phyloP scores from a whole-genome alignment of 2,329 filamentous ascomycete species.

The Anisogramma anomala region DNA sequence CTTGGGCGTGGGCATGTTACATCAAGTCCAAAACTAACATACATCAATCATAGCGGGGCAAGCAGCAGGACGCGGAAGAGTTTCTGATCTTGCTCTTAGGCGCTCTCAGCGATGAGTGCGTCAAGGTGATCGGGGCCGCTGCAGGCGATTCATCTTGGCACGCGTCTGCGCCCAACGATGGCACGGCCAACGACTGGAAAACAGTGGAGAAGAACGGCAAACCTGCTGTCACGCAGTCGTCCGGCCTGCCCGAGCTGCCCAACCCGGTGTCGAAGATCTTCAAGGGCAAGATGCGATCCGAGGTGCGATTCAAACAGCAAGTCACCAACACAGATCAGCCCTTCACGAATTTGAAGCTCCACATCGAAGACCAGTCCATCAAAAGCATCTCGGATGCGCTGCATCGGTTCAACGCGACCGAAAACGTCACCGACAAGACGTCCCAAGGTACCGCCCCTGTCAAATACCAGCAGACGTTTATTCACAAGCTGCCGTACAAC shows the following conservation, averaged over 20 bases:
- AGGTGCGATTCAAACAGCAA: slow-evolving; percentile 78
- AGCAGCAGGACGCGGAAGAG: slow-evolving; percentile 96
- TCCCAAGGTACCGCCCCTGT: slow-evolving; percentile 65
- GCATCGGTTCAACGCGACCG: slow-evolving; percentile 69
- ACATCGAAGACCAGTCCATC: slow-evolving; percentile 79
- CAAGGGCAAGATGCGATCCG: slow-evolving; percentile 79
- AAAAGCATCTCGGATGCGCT: slow-evolving; percentile 88
- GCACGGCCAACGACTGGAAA: slow-evolving; percentile 57
- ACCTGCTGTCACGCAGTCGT: slow-evolving; percentile 72
- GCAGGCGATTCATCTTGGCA: neutral
- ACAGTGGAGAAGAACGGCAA: slow-evolving; percentile 93
- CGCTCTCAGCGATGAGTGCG: slow-evolving; percentile 86
- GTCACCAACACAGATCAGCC: slow-evolving; percentile 86
- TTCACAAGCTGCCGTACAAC: slow-evolving; percentile 81
- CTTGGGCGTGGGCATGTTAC: neutral
- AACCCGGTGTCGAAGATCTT: slow-evolving; percentile 93
- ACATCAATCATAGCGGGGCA: slow-evolving; percentile 55
- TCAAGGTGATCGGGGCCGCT: slow-evolving; percentile 48
- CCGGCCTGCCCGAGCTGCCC: slow-evolving; percentile 57
- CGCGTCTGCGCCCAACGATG: slow-evolving; percentile 17
- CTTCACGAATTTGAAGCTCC: slow-evolving; percentile 87
- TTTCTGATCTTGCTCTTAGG: slow-evolving; percentile 90
- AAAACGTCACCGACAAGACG: slow-evolving; percentile 50
- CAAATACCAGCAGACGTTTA: slow-evolving; percentile 79
- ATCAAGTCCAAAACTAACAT: slow-evolving; percentile 17